Conservation (phyloP, 495 filamentous ascomycete genomes). For the Hyphodiscus hymeniophilus region DNA sequence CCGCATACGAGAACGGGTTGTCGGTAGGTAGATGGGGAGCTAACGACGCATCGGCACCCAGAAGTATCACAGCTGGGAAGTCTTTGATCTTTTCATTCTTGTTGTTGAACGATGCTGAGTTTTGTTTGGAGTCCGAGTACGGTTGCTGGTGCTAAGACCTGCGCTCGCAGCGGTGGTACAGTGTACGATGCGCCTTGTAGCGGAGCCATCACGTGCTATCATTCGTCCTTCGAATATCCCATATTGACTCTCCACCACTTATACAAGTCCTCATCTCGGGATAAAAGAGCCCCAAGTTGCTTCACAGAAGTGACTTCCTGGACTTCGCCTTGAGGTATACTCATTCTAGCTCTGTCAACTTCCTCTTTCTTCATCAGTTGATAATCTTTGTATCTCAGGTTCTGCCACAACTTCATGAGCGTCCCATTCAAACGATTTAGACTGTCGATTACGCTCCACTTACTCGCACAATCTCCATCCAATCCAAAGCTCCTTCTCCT, state of each 20-base stretch:
- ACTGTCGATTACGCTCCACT: background rate
- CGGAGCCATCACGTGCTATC: background rate
- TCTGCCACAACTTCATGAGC: slow-evolving; percentile 9
- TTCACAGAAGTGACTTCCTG: slow-evolving; percentile 15
- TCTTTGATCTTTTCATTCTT: no score
- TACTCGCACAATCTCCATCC: slow-evolving; percentile 47
- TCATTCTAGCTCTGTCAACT: background rate
- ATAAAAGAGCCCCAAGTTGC: slow-evolving; percentile 12
- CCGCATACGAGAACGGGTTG: no score
- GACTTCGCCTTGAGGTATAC: slow-evolving; percentile 7
- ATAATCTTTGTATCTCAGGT: slow-evolving; percentile 20
- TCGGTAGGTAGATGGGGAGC: no score
- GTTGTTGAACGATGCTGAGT: no score
- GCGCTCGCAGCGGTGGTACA: no score
- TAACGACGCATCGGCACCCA: no score
- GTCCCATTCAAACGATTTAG: background rate
- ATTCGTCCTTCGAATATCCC: slow-evolving; percentile 14
- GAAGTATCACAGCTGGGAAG: no score
- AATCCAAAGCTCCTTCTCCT: slow-evolving; percentile 41
- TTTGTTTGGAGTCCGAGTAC: no score
- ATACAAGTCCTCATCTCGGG: slow-evolving; percentile 10
- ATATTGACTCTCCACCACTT: slow-evolving; percentile 18
- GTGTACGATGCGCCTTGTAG: no score
- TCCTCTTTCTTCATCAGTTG: slow-evolving; percentile 1
- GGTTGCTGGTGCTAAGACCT: no score